These are phyloP conservation scores for Fusarium sororula DNA, from an alignment of 2,329 filamentous ascomycete species.

Conservation along the genomic window DNA sequence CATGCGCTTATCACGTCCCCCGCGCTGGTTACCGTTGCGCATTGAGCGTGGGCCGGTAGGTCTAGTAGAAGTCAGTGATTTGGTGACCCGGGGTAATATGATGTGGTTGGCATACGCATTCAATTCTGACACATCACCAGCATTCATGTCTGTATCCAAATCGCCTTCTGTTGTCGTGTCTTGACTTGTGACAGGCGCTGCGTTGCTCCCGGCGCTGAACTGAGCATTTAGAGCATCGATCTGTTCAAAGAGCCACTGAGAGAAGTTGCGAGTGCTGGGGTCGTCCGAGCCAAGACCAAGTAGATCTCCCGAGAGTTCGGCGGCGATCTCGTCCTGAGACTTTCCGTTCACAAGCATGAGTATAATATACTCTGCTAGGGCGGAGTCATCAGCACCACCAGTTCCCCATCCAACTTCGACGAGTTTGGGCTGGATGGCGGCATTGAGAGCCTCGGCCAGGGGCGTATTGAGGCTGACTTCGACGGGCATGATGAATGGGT, in stretches of 20 bases:
- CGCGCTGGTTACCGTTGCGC: conserved; percentile 72
- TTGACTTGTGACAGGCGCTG: conserved; percentile 46
- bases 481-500: conserved; percentile 71
- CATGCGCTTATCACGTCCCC: conserved; percentile 80
- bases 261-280: conserved; percentile 82
- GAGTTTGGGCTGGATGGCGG: conserved; percentile 87
- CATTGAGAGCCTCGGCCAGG: conserved; percentile 83
- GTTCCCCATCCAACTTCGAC: conserved; percentile 93
- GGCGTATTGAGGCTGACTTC: conserved; percentile 81
- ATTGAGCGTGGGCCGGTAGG: conserved; percentile 96
- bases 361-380: conserved; percentile 94
- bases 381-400: conserved; percentile 78
- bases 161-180: conserved; percentile 51
- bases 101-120: conserved; percentile 63
- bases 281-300: conserved; percentile 85
- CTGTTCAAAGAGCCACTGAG: conserved; percentile 92
- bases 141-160: conserved; percentile 79
- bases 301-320: conserved; percentile 88
- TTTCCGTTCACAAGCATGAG: conserved; percentile 98
- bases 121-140: conserved; percentile 59
- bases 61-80: conserved; percentile 63
- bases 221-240: conserved; percentile 74
- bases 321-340: conserved; percentile 86
- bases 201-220: conserved; percentile 60
- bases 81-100: neutral